Evolutionary conservation across 768 basidiomycete species (phyloP).

Genomic region (Pleurotus sapidus): DNA sequence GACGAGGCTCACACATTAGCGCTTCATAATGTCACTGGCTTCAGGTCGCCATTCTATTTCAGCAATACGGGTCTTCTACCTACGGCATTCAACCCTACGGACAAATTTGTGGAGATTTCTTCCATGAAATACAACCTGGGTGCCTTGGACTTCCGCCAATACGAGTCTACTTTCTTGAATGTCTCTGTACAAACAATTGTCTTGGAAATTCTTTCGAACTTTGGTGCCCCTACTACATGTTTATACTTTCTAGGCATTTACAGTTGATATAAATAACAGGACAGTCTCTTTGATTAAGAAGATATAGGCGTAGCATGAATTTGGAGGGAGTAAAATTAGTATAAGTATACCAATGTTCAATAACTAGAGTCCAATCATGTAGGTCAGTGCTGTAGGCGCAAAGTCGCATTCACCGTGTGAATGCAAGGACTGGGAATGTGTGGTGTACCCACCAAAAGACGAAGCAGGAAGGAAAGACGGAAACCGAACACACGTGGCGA

Average conservation of each 20-base stretch:
- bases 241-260: conserved; percentile 7
- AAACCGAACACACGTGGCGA: too few species aligned
- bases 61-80: neutral
- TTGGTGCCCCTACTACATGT: conserved; percentile 3
- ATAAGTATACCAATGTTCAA: too few species aligned
- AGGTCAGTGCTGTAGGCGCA: too few species aligned
- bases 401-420: too few species aligned
- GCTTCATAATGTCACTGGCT: neutral
- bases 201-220: conserved; percentile 6
- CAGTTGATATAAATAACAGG: neutral
- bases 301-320: too few species aligned
- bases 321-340: too few species aligned
- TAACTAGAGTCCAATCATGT: too few species aligned
- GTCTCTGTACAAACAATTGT: neutral
- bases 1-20: neutral
- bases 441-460: too few species aligned
- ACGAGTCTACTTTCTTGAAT: neutral
- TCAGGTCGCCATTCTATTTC: neutral
- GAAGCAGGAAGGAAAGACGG: too few species aligned
- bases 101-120: neutral
- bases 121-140: conserved; percentile 2
- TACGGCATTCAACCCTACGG: neutral
- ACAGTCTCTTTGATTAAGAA: too few species aligned
- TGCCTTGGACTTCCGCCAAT: neutral
- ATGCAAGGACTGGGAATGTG: too few species aligned